Evolutionary conservation across 1,284 basidiomycete genomes (phyloP), one percentile per base, ranked within the genome.

Genomic region (Peniophora sp.): DNA sequence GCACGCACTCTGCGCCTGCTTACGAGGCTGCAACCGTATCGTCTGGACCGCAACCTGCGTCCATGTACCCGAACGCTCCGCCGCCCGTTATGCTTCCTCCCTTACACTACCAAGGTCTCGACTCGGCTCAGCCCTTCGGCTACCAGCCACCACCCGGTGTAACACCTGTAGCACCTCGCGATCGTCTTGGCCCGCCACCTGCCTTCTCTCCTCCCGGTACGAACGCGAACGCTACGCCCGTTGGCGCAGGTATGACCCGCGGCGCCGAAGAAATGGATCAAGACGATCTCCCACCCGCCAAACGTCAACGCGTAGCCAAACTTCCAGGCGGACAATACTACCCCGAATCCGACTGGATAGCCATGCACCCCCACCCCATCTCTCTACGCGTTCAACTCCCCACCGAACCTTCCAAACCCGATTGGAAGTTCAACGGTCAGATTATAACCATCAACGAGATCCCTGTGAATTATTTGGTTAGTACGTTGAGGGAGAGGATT

Each of bases 361-460:
- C 74, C 47, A 81, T 91, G 75, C 92, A 97, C 66, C 90, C 92
- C 82, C 85, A 93, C 58, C 87, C 93, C 9, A 90, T 97, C 60
- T 83, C 85, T 11, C 73, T 97, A 25, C 75, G 77, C 38, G 75
- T 97, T 3, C 90, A 94, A 64, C 73, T 97, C 52, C 92, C 27
- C 27, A 73, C 70, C 49, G 85, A 93, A 61, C 68, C 83, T 1
- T 81, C 85, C 35, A 91, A 89, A 65, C 85, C 92, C 0, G 92
- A 95, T 67, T 95, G 89, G 90, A 92, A 93, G 62, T 75, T 97
- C 51, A 83, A 96, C 60, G 94, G 94, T 0, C 75, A 73, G 48
- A 69, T 83, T 38, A 79, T 94, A 51, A 80, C 79, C 8, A 75
- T 97, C 50, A 77, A 82, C 1, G 92, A 95, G 55, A 67, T 96